Evolutionary conservation across 2,329 filamentous ascomycete genomes (phyloP), one percentile per base, ranked within the genome.

Genomic region (Rachicladosporium sp.): DNA sequence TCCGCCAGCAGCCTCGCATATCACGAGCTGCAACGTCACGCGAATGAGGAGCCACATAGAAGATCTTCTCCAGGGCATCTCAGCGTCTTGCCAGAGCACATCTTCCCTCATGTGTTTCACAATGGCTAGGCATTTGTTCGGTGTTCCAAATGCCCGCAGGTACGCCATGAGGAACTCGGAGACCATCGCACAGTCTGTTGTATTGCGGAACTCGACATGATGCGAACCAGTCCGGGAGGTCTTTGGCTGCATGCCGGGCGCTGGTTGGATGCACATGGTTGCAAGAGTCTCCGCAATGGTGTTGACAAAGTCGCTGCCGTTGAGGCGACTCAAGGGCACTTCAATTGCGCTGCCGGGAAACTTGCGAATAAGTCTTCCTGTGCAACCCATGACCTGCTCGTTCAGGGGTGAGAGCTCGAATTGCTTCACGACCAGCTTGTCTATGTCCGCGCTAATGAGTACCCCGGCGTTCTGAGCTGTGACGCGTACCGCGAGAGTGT

Each of bases 41-140:
- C 78, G 71, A 3, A 82, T 54, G 0, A 76, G 60, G 0, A 84
- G 67, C 70, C 77, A 84, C 36, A 71, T 67, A 0, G 78, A 68
- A 2, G 68, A 69, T 31, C 80, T 62, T 15, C 79, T 64, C 78
- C 79, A 84, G 0, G 78, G 78, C 0, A 63, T 52, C 1, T 65
- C 55, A 0, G 66, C 44, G 30, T 46, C 8, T 1, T 35, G 29
- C 31, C 41, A 46, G 7, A 42, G 21, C 19, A 46, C 31, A 10
- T 43, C 61, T 4, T 53, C 56, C 1, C 67, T 29, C 10, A 10
- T n/a, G 35, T 37, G 23, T 37, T n/a, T n/a, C n/a, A n/a, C n/a
- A n/a, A n/a, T n/a, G n/a, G n/a, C n/a, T n/a, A n/a, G n/a, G n/a
- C n/a, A n/a, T n/a, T 40, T 0, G 61, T 43, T 43, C 0, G 58